A percentile compares a stretch with the other conserved stretches of the same genome.
phyloP scores from a whole-genome alignment of 2,329 filamentous ascomycete genomes.

The Cylindrodendrum hubeiense region DNA sequence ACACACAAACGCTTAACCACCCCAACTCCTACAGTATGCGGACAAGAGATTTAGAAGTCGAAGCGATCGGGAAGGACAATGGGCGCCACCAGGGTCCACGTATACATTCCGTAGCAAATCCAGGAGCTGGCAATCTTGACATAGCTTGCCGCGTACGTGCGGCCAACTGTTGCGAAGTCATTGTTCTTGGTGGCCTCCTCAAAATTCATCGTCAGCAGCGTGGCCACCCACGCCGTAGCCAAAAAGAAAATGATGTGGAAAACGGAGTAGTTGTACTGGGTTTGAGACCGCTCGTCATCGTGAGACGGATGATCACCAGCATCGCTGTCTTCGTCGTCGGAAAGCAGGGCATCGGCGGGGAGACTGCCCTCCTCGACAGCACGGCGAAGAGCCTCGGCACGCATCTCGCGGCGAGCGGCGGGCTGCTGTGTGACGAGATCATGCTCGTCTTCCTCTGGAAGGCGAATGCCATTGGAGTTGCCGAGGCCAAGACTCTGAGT shows the following conservation, averaged over 20 bases:
- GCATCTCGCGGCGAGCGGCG: conserved; percentile 85
- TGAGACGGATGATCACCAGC: conserved; percentile 72
- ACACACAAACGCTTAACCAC: conserved; percentile 30
- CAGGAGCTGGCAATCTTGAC: conserved; percentile 98
- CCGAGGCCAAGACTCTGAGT: conserved; percentile 86
- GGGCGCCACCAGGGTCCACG: conserved; percentile 92
- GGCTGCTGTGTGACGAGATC: conserved; percentile 91
- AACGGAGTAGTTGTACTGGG: conserved; percentile 95
- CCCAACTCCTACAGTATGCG: conserved; percentile 34
- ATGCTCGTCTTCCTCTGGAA: conserved; percentile 82
- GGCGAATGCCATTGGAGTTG: conserved; percentile 63
- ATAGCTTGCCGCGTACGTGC: conserved; percentile 98
- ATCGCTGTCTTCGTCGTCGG: conserved; percentile 76
- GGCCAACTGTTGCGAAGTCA: conserved; percentile 91
- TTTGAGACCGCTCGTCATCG: conserved; percentile 89
- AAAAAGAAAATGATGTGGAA: conserved; percentile 99
- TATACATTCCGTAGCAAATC: conserved; percentile 95
- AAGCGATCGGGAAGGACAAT: conserved; percentile 89
- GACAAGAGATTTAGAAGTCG: conserved; percentile 59
- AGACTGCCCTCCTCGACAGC: conserved; percentile 94
- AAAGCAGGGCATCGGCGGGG: conserved; percentile 89
- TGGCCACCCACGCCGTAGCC: conserved; percentile 95
- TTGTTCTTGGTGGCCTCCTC: conserved; percentile 71
- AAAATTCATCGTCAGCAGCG: conserved; percentile 82
- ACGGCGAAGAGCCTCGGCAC: conserved; percentile 87